Percentiles rank a stretch among this genome's conserved stretches.
Evolutionary conservation across 305 asterid species (phyloP).

Genomic region (Solanum hybrid): DNA sequence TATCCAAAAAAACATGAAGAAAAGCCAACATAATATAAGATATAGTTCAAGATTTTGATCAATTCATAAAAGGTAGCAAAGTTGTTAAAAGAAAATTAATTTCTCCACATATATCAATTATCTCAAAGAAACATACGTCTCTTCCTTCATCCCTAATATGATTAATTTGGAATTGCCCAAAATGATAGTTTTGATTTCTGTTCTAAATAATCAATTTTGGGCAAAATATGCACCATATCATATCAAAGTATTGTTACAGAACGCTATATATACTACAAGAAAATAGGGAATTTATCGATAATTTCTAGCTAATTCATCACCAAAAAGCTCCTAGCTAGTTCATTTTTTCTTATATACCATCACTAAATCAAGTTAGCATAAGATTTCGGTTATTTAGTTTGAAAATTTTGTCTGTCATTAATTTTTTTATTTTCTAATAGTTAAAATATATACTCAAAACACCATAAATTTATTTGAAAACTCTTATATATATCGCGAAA

Average conservation of each 20-base stretch:
- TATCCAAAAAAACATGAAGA: background rate
- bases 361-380: background rate
- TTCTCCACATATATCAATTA: background rate
- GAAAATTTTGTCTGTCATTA: too few relatives aligned
- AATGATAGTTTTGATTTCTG: background rate
- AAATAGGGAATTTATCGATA: background rate
- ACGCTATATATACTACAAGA: background rate
- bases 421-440: too few relatives aligned
- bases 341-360: background rate
- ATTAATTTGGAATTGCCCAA: background rate
- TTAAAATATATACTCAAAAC: background rate
- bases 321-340: background rate
- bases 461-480: background rate
- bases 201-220: background rate
- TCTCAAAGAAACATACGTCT: background rate
- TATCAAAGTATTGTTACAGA: background rate
- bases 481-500: background rate
- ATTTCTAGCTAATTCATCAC: background rate
- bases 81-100: background rate
- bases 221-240: background rate
- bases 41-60: background rate
- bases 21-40: background rate
- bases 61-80: background rate
- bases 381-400: background rate
- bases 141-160: background rate